Evolutionary conservation across 2,329 filamentous ascomycete genomes (phyloP), one percentile per base, ranked within the genome.

Genomic region (Colletotrichum tamarilloi): DNA sequence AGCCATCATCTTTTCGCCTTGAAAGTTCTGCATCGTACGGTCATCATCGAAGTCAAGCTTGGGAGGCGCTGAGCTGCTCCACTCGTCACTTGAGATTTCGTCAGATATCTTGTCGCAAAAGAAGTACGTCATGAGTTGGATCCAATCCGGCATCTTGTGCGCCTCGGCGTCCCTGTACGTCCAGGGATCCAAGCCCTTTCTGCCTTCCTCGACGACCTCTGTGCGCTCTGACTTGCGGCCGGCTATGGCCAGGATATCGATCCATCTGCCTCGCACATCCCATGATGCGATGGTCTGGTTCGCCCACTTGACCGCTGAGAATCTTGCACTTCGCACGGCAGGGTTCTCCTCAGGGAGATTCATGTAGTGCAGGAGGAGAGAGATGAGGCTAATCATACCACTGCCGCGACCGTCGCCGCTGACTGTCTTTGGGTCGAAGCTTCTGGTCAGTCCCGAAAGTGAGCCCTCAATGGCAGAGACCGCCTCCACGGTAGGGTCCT

Each of bases 401-500:
- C 57, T 55, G 59, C 62, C 26, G 7, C 46, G 59, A 49, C 67
- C 49, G 55, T 82, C 77, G 72, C 81, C 75, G n/a, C 78, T 77
- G 56, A 76, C 75, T 42, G 78, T 78, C 53, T 81, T 79, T 2
- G 79, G 76, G 1, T 82, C 76, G 71, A 90, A 87, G 14, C 86
- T 84, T 2, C 81, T 84, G 46, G 85, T 87, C 74, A 98, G 87
- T 68, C 92, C 95, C 4, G 95, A 96, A 4, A 98, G 85, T 0
- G 95, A 93, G 64, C 96, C 94, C 77, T 98, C 95, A 68, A 98
- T 95, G 79, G 95, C 97, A 74, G 97, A 92, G 59, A 93, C 93
- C 1, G 95, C 92, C 9, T 93, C 92, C 0, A 91, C 88, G 1
- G 91, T 93, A 0, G 91, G 89, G 77, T 98, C 96, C 76, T 95